phyloP scores from a whole-genome alignment of 768 basidiomycete genomes.

The Suillus subluteus region DNA sequence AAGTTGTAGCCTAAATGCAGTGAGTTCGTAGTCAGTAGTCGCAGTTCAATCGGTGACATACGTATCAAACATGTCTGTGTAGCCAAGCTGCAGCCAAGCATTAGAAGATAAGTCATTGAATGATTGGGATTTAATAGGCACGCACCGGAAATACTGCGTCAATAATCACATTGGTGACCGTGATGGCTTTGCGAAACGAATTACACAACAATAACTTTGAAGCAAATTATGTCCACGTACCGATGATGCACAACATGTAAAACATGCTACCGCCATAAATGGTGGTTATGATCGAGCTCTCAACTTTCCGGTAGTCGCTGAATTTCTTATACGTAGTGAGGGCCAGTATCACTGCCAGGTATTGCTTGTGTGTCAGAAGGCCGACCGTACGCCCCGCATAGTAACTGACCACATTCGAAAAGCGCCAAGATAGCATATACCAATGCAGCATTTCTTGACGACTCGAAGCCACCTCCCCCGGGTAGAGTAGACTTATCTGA shows the following conservation, averaged over 20 bases:
- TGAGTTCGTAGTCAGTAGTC: background rate
- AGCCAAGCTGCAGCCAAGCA: background rate
- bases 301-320: background rate
- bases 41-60: background rate
- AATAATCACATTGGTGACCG: conserved; percentile 18
- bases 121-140: background rate
- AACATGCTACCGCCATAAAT: conserved; percentile 23
- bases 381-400: background rate
- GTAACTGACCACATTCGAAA: conserved; percentile 1
- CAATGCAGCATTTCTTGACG: conserved; percentile 1
- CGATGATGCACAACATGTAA: conserved; percentile 22
- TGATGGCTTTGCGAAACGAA: conserved; percentile 16
- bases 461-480: background rate
- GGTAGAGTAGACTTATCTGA: background rate
- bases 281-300: conserved; percentile 15
- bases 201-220: background rate
- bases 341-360: conserved; percentile 2
- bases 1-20: conserved; percentile 19
- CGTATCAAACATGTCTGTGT: conserved; percentile 1
- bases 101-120: background rate
- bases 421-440: conserved; percentile 3
- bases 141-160: conserved; percentile 17
- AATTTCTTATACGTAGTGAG: conserved; percentile 9
- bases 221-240: conserved; percentile 4
- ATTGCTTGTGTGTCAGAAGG: background rate